Evolutionary conservation across 164 flowering plant species (phyloP).

Genomic region (Saururus chinensis): DNA sequence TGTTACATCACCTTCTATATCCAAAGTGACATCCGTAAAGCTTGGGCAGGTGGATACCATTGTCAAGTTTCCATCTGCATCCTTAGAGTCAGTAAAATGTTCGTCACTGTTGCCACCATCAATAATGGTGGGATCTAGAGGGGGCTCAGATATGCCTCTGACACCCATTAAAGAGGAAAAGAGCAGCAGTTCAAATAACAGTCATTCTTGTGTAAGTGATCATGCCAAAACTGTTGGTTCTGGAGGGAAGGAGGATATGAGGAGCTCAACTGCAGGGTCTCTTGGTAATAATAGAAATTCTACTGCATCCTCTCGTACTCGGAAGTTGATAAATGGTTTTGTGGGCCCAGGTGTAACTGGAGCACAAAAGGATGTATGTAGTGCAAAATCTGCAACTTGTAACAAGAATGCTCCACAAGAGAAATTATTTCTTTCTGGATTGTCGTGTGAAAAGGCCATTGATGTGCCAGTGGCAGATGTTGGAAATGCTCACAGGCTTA

Average conservation of each 20-base stretch:
- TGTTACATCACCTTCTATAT: constrained; percentile 36
- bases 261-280: constrained; percentile 62
- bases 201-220: constrained; percentile 72
- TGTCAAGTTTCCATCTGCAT: constrained; percentile 34
- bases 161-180: constrained; percentile 35
- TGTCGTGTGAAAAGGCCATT: constrained; percentile 30
- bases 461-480: constrained; percentile 36
- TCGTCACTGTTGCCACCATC: constrained; percentile 24
- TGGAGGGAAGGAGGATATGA: constrained; percentile 60
- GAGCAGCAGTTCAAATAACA: constrained; percentile 63
- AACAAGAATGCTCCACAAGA: constrained; percentile 33
- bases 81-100: constrained; percentile 38
- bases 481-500: constrained; percentile 52
- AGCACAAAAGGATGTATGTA: constrained; percentile 41
- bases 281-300: constrained; percentile 37
- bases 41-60: constrained; percentile 35
- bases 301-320: constrained; percentile 39
- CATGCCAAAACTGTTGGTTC: constrained; percentile 39
- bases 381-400: constrained; percentile 23
- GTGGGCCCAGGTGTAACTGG: constrained; percentile 32
- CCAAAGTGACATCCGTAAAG: constrained; percentile 31
- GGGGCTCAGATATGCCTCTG: constrained; percentile 23
- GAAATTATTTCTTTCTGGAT: constrained; percentile 36
- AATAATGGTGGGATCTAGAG: constrained; percentile 19
- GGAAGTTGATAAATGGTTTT: constrained; percentile 55